Evolutionary conservation across 2,329 filamentous ascomycete genomes (phyloP).

Genomic region (Microcyclosporella mali): DNA sequence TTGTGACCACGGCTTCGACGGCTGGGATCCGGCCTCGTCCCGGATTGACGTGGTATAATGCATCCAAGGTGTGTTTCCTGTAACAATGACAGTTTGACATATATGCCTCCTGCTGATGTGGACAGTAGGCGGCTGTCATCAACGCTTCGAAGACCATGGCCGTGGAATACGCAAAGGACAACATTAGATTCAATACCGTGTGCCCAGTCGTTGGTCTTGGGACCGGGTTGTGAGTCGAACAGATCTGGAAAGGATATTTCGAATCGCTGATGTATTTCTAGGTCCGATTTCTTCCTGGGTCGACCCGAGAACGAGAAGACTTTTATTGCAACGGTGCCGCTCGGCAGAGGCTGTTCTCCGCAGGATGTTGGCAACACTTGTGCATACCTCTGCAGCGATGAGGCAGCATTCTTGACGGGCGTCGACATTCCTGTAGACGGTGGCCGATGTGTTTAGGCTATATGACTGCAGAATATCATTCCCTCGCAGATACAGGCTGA

Average conservation of each 20-base stretch:
- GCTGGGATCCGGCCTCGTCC: conserved; percentile 57
- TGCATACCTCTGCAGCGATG: conserved; percentile 64
- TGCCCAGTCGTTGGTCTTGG: conserved; percentile 39
- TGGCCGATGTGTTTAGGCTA: conserved; percentile 38
- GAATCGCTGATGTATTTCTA: conserved; percentile 40
- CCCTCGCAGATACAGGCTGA: conserved; percentile 1
- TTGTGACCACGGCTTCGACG: conserved; percentile 62
- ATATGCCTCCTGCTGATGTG: not conserved
- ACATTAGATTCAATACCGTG: conserved; percentile 68
- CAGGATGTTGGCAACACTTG: conserved; percentile 65
- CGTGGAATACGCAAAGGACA: conserved; percentile 64
- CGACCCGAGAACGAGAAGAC: conserved; percentile 55
- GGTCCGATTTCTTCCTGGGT: conserved; percentile 45
- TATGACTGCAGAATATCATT: not conserved
- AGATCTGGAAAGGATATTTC: not conserved
- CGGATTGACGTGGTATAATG: conserved; percentile 64
- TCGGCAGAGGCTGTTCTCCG: conserved; percentile 52
- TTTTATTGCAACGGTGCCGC: conserved; percentile 50
- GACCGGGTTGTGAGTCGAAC: conserved; percentile 28
- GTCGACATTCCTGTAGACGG: conserved; percentile 63
- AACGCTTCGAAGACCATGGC: conserved; percentile 61
- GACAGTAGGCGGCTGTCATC: conserved; percentile 46
- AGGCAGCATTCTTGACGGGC: conserved; percentile 66
- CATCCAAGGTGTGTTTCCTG: conserved; percentile 47
- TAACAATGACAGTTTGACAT: not conserved